Evolutionary conservation across 2,329 filamentous ascomycete species (phyloP).

Genomic region (Diaporthe amygdali): DNA sequence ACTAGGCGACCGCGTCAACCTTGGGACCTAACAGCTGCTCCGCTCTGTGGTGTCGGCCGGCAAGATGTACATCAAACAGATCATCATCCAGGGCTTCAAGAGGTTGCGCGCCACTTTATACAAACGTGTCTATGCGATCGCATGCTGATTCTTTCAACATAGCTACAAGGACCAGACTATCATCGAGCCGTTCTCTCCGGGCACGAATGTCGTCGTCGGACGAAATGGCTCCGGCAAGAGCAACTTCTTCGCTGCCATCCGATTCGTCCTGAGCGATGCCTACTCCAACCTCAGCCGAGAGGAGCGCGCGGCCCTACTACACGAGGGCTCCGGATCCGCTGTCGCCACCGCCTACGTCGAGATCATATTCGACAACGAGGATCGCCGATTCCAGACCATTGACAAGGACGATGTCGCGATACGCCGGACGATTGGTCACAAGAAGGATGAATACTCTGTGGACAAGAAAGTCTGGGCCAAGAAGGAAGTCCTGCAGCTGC

Average conservation of each 20-base stretch:
- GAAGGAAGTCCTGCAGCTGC: conserved; percentile 89
- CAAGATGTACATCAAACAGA: conserved; percentile 98
- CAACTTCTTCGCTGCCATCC: conserved; percentile 99
- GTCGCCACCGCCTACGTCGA: conserved; percentile 99
- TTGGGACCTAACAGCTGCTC: conserved; percentile 14
- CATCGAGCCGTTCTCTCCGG: conserved; percentile 96
- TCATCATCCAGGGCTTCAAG: conserved; percentile 99
- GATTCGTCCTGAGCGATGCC: conserved; percentile 96
- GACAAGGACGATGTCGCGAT: conserved; percentile 84
- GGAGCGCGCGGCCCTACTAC: conserved; percentile 93
- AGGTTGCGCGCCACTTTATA: conserved; percentile 63
- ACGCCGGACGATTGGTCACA: conserved; percentile 91
- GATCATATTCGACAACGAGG: conserved; percentile 91
- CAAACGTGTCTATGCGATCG: not conserved
- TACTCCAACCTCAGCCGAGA: conserved; percentile 96
- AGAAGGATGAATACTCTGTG: conserved; percentile 98
- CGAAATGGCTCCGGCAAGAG: conserved; percentile 99
- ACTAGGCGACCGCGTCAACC: conserved; percentile 5
- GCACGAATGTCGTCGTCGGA: conserved; percentile 97
- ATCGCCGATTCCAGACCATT: conserved; percentile 92
- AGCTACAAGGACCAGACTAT: conserved; percentile 99
- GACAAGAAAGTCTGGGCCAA: conserved; percentile 97
- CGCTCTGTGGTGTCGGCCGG: conserved; percentile 33
- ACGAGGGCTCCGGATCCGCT: conserved; percentile 95
- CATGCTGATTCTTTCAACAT: conserved; percentile 27